Base-by-base conservation (phyloP, 768 basidiomycete genomes). In the Hortiboletus campestris region DNA sequence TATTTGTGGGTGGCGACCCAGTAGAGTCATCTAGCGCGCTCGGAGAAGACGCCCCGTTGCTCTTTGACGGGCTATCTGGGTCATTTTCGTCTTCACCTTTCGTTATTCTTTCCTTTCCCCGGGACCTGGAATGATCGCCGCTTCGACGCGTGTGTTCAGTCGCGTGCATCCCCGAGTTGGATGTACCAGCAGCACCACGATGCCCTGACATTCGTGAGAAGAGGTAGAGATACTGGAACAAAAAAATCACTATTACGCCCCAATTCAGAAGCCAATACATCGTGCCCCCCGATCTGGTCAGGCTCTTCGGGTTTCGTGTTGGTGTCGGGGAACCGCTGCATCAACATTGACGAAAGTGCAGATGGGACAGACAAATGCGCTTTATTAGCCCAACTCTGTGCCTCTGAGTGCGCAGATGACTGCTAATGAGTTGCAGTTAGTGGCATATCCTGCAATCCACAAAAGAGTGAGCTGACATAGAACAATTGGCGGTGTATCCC, bases 401-500 rank as follows among this genome's bases (percentile, higher is more conserved):
- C 13, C n/a, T 48, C 55, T 1, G 55, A 41, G 9, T 17, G 42
- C 17, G 44, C 42, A 39, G 57, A 49, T 1, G 59, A 62, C 51
- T 54, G 46, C 63, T 67, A 25, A 48, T 7, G n/a, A 8, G 20
- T 31, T 29, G 42, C 43, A 46, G 14, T 45, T 16, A 44, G 44
- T 40, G 7, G 28, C 14, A 31, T 25, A 25, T 11, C 17, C 19
- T 9, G n/a, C 13, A 20, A 20, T n/a, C 34, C 9, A 36, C 17
- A 4, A 29, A 12, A 9, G 52, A 51, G 19, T 14, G 53, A 19
- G 68, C 78, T 17, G 53, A 89, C 89, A 63, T 83, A 69, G 53
- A 80, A 82, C 5, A 79, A 65, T 49, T 76, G 78, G 32, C 83
- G 75, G 69, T 92, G 91, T 50, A 85, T 83, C 28, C 77, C 76